Conservation (phyloP, 2,329 filamentous ascomycete genomes). For the Claviceps monticola region DNA sequence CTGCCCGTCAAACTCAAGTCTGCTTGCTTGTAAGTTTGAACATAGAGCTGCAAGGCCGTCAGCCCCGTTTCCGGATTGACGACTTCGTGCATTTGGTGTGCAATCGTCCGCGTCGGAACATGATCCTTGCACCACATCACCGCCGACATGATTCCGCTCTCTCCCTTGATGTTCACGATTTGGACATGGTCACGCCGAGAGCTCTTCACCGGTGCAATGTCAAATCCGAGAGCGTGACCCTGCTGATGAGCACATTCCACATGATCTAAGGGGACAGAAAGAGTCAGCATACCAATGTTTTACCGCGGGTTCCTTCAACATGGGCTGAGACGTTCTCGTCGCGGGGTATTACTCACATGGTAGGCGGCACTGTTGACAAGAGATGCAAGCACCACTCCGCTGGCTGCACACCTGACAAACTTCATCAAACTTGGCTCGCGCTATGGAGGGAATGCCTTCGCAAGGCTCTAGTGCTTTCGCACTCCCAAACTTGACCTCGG, state of each 20-base stretch:
- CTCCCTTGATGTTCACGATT: constrained; percentile 67
- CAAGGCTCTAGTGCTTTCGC: constrained; percentile 70
- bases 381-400: constrained; percentile 62
- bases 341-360: constrained; percentile 26
- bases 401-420: constrained; percentile 74
- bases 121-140: constrained; percentile 89
- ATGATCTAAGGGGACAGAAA: constrained; percentile 31
- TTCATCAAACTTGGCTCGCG: constrained; percentile 57
- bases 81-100: constrained; percentile 68
- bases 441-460: constrained; percentile 79
- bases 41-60: constrained; percentile 76
- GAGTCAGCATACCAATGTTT: constrained; percentile 4
- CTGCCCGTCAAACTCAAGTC: constrained; percentile 84
- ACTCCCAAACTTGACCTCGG: constrained; percentile 85
- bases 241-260: constrained; percentile 80
- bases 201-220: constrained; percentile 78
- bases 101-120: constrained; percentile 50
- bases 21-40: constrained; percentile 85
- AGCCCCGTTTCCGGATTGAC: constrained; percentile 51
- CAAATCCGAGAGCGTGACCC: constrained; percentile 76
- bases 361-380: constrained; percentile 60
- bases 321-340: too few relatives aligned
- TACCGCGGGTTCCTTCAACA: neutral
- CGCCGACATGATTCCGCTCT: constrained; percentile 72
- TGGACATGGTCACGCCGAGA: constrained; percentile 70